phyloP scores from a whole-genome alignment of 2,329 filamentous ascomycete genomes.

The Talaromyces sp. region DNA sequence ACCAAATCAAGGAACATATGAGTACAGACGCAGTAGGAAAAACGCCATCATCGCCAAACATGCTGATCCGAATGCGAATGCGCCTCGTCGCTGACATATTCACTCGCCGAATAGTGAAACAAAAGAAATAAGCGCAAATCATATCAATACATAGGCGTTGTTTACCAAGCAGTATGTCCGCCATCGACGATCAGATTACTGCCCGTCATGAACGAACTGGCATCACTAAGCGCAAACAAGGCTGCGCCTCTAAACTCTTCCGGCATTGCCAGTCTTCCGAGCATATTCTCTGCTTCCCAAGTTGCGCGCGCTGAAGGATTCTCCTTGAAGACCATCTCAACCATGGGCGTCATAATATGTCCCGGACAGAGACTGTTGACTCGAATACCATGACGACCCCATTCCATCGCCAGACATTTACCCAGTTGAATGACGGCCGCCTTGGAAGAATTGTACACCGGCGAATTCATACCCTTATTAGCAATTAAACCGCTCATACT shows the following conservation, averaged over 20 bases:
- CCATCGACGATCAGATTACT: conserved; percentile 69
- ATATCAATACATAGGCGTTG: not conserved
- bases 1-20: not conserved
- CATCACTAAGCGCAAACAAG: conserved; percentile 65
- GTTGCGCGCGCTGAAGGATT: conserved; percentile 60
- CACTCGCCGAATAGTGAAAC: not conserved
- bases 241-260: conserved; percentile 65
- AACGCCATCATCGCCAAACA: not conserved
- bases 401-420: conserved; percentile 55
- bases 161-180: conserved; percentile 57
- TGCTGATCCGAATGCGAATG: not conserved
- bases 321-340: conserved; percentile 72
- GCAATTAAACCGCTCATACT: conserved; percentile 54
- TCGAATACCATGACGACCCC: conserved; percentile 51
- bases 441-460: conserved; percentile 56
- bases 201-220: conserved; percentile 69
- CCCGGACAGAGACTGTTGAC: conserved; percentile 57
- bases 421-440: conserved; percentile 54
- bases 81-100: not conserved
- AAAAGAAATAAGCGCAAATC: not conserved
- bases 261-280: conserved; percentile 54
- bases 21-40: not conserved
- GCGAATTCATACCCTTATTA: conserved; percentile 47
- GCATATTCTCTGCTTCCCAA: conserved; percentile 51
- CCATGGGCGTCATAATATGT: conserved; percentile 68